Evolutionary conservation across 257 asterid species (phyloP).

Genomic region (Plantago ovata): DNA sequence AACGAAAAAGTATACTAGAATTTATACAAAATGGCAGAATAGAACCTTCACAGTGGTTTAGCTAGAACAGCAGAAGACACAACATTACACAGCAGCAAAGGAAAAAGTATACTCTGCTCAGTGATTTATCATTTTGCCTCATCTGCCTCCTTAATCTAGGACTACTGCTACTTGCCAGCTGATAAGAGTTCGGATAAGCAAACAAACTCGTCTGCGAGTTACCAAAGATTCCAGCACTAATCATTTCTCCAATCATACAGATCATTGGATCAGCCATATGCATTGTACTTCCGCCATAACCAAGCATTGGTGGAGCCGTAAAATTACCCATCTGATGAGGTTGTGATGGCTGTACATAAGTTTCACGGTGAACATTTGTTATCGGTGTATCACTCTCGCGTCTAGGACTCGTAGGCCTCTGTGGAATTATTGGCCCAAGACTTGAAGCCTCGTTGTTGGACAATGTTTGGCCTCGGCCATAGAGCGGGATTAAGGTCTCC

Average conservation of each 20-base stretch:
- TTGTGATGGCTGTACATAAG: too few species aligned
- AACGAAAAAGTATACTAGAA: too few species aligned
- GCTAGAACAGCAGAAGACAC: slow-evolving; percentile 57
- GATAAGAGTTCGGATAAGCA: slow-evolving; percentile 30
- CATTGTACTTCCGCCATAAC: slow-evolving; percentile 18
- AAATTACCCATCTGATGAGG: background rate
- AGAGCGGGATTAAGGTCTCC: slow-evolving; percentile 63
- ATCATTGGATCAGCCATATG: slow-evolving; percentile 41
- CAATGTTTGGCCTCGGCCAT: slow-evolving; percentile 49
- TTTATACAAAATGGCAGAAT: too few species aligned
- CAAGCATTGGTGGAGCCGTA: slow-evolving; percentile 21
- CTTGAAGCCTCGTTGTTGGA: slow-evolving; percentile 26
- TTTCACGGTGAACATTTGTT: too few species aligned
- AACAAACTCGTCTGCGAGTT: slow-evolving; percentile 33
- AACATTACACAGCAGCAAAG: slow-evolving; percentile 54
- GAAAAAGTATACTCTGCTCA: slow-evolving; percentile 56
- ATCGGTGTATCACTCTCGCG: slow-evolving; percentile 12
- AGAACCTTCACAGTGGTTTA: slow-evolving; percentile 5
- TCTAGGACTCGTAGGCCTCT: slow-evolving; percentile 53
- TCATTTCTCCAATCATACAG: slow-evolving; percentile 64
- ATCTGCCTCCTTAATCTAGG: slow-evolving; percentile 52
- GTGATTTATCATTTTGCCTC: slow-evolving; percentile 48
- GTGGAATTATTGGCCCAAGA: slow-evolving; percentile 39
- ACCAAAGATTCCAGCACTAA: slow-evolving; percentile 49
- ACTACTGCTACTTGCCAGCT: slow-evolving; percentile 30